These are phyloP conservation scores for Sophora flavescens DNA, from an alignment of 306 rosid genomes.

Conservation along the genomic window DNA sequence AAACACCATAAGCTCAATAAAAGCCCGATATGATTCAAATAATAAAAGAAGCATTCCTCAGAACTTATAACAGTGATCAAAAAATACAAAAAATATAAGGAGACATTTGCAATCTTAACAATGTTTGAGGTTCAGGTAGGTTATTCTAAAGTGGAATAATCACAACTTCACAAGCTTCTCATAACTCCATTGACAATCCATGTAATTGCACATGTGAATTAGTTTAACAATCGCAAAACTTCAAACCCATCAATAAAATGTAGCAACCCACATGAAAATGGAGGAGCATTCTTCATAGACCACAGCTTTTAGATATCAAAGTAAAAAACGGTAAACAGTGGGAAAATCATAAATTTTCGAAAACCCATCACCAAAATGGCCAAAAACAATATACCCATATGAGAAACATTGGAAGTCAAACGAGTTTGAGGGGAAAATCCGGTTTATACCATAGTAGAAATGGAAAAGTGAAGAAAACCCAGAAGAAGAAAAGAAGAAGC, in stretches of 20 bases:
- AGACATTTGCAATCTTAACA: conserved; percentile 3
- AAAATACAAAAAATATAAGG: not conserved
- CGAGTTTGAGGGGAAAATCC: not conserved
- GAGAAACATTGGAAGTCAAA: not conserved
- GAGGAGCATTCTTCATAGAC: not conserved
- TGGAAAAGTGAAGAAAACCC: not conserved
- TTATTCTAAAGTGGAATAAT: conserved; percentile 14
- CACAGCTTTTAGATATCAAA: not conserved
- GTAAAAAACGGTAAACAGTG: not conserved
- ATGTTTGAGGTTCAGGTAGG: not conserved
- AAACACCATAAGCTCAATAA: conserved; percentile 17
- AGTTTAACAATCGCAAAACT: not conserved
- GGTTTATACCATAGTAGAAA: conserved; percentile 25
- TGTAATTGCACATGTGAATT: not conserved
- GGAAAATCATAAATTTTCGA: not conserved
- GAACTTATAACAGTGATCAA: not conserved
- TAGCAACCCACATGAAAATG: not conserved
- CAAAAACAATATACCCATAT: not conserved
- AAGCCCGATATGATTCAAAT: conserved; percentile 14
- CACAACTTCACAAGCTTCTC: not conserved
- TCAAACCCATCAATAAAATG: not conserved
- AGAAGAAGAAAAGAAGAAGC: conserved; percentile 10
- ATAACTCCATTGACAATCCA: not conserved
- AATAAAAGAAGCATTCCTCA: conserved; percentile 4
- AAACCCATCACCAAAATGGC: not conserved